Conservation (phyloP, 148 eudicot species). For the Agrostemma githago region DNA sequence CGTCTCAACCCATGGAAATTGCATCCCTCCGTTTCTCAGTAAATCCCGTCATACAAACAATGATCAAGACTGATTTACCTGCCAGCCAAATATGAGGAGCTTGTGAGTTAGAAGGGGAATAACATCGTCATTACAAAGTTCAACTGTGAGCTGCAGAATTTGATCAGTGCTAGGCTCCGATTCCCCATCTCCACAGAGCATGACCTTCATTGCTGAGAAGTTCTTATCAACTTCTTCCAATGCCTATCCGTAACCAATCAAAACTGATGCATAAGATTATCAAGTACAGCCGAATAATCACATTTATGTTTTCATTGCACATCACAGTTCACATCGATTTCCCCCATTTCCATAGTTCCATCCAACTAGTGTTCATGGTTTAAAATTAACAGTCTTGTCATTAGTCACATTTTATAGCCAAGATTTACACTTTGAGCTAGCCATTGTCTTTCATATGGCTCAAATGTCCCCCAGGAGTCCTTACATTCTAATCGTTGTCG, state of each 20-base stretch:
- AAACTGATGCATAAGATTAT: neutral
- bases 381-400: neutral
- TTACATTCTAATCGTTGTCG: too few relatives aligned
- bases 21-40: too few relatives aligned
- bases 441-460: too few relatives aligned
- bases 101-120: slow-evolving; percentile 79
- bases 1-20: too few relatives aligned
- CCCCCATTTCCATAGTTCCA: too few relatives aligned
- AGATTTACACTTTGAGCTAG: too few relatives aligned
- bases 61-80: slow-evolving; percentile 38
- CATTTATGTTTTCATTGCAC: neutral
- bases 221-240: slow-evolving; percentile 94
- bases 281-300: neutral
- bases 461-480: too few relatives aligned
- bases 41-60: too few relatives aligned
- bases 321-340: neutral
- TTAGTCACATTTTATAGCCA: neutral
- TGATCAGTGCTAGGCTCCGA: slow-evolving; percentile 77
- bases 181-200: slow-evolving; percentile 95
- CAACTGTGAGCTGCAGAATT: slow-evolving; percentile 62
- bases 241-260: slow-evolving; percentile 40
- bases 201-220: slow-evolving; percentile 60
- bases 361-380: neutral
- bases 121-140: slow-evolving; percentile 80
- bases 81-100: slow-evolving; percentile 76